A percentile compares a stretch with the other conserved stretches of the same genome.
Conservation (phyloP, 441 rosid species). For the Populus hybrid region DNA sequence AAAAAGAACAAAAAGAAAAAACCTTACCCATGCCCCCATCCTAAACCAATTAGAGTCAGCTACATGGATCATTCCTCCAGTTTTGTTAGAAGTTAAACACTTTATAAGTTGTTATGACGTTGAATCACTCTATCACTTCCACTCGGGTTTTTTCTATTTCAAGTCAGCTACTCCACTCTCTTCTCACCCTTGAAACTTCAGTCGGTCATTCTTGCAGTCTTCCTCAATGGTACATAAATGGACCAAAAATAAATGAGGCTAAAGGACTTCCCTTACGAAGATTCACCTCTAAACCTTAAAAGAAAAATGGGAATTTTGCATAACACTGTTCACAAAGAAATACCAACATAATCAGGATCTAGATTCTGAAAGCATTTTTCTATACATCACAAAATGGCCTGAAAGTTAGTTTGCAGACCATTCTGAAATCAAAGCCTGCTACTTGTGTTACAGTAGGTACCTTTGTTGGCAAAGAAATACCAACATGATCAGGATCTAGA, state of each 20-base stretch:
- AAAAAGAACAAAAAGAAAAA: no score
- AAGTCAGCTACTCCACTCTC: not conserved
- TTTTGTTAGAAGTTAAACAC: not conserved
- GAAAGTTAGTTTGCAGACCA: not conserved
- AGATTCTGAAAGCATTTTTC: not conserved
- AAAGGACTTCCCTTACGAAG: not conserved
- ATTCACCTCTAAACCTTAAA: not conserved
- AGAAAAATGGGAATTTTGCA: not conserved
- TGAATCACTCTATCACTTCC: not conserved
- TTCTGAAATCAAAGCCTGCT: not conserved
- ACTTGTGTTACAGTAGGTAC: no score
- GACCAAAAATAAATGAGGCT: no score
- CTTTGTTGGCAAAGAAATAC: not conserved
- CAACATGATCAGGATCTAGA: not conserved
- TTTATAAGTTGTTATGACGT: not conserved
- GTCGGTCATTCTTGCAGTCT: no score
- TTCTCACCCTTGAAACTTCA: not conserved
- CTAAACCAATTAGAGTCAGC: not conserved
- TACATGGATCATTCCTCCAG: not conserved
- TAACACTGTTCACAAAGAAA: not conserved
- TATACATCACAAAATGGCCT: not conserved
- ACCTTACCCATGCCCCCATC: not conserved
- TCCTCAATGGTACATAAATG: no score
- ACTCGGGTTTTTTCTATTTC: not conserved
- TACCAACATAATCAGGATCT: not conserved